A percentile compares a stretch with the other conserved stretches of the same genome.
phyloP scores from a whole-genome alignment of 148 eudicot genomes.

The Rhododendron henanense region DNA sequence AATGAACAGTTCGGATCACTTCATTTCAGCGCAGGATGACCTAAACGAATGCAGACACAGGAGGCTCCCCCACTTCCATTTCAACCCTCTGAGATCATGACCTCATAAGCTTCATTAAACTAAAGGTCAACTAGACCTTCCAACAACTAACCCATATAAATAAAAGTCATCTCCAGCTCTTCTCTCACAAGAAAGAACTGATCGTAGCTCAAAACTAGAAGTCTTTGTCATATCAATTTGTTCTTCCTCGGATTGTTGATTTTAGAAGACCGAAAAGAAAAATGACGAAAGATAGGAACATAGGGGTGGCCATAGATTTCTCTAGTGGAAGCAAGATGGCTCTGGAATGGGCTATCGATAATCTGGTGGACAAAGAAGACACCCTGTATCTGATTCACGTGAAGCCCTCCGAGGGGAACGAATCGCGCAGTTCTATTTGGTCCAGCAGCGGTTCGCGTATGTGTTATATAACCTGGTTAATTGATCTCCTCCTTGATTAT shows the following conservation, averaged over 20 bases:
- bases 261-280: too few species aligned
- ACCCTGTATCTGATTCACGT: constrained; percentile 28
- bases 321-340: constrained; percentile 45
- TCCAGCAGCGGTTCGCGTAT: constrained; percentile 37
- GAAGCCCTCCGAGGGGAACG: constrained; percentile 16
- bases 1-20: not conserved
- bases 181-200: not conserved
- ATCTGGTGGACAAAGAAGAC: constrained; percentile 22
- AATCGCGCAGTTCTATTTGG: constrained; percentile 45
- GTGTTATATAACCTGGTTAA: not conserved
- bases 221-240: not conserved
- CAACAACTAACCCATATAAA: not conserved
- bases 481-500: not conserved
- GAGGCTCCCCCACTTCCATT: too few species aligned
- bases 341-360: constrained; percentile 41
- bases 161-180: not conserved
- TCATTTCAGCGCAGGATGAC: too few species aligned
- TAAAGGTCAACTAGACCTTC: not conserved
- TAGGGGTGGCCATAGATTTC: constrained; percentile 48
- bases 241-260: not conserved
- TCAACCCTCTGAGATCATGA: not conserved
- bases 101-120: not conserved
- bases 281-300: constrained; percentile 23
- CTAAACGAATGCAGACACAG: too few species aligned
- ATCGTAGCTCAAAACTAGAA: not conserved